phyloP scores from a whole-genome alignment of 768 basidiomycete species.

The Mycena rosella region DNA sequence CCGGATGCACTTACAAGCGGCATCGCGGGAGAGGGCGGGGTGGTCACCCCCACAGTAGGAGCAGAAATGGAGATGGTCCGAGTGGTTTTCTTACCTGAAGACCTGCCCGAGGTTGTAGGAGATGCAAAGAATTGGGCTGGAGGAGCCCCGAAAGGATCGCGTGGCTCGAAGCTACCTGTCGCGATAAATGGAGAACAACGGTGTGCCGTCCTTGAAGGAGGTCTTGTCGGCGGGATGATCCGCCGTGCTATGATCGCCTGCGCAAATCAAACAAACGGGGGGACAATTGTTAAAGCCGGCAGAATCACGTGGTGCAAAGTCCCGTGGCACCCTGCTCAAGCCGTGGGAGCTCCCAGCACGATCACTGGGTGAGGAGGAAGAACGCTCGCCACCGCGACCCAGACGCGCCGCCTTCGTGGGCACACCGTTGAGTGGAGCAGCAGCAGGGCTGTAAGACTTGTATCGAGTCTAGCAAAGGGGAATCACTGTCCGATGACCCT shows the following conservation, averaged over 20 bases:
- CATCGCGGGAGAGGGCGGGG: constrained; percentile 25
- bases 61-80: constrained; percentile 34
- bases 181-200: constrained; percentile 22
- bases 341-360: too few relatives aligned
- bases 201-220: constrained; percentile 19
- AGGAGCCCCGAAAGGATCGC: constrained; percentile 1
- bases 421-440: not conserved
- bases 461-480: too few relatives aligned
- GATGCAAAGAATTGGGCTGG: constrained; percentile 19
- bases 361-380: not conserved
- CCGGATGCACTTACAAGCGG: constrained; percentile 17
- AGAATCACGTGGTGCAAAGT: not conserved
- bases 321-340: too few relatives aligned
- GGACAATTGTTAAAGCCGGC: not conserved
- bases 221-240: constrained; percentile 10
- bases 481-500: too few relatives aligned
- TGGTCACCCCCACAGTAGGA: constrained; percentile 38
- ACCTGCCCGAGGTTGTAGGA: constrained; percentile 25
- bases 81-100: constrained; percentile 3
- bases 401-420: not conserved
- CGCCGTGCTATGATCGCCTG: not conserved
- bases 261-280: constrained; percentile 33
- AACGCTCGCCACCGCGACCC: not conserved
- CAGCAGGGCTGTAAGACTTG: too few relatives aligned
- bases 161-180: constrained; percentile 7